Evolutionary conservation across 371 early-diverging fungal genomes (phyloP).

Genomic region (Basidiobolus heterosporus): DNA sequence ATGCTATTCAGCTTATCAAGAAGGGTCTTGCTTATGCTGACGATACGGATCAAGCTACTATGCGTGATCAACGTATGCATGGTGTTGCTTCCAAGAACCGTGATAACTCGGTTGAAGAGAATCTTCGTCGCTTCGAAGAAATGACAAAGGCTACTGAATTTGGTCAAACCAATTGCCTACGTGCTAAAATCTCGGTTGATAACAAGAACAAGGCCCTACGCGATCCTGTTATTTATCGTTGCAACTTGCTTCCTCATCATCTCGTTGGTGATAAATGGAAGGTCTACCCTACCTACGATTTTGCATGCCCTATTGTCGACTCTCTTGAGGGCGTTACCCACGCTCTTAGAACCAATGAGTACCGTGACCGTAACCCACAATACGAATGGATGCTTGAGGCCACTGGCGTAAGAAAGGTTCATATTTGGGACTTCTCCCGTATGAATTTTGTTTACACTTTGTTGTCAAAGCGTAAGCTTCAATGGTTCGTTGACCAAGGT

Average conservation of each 20-base stretch:
- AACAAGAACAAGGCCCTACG: slow-evolving; percentile 93
- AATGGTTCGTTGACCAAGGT: slow-evolving; percentile 89
- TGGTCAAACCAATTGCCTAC: slow-evolving; percentile 76
- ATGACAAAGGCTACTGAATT: slow-evolving; percentile 83
- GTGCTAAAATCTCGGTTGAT: slow-evolving; percentile 96
- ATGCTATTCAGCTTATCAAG: slow-evolving; percentile 78
- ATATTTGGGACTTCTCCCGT: slow-evolving; percentile 89
- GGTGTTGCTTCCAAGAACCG: slow-evolving; percentile 82
- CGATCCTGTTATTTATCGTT: slow-evolving; percentile 98
- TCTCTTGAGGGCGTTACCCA: slow-evolving; percentile 96
- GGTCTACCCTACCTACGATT: slow-evolving; percentile 99
- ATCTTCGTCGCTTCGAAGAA: slow-evolving; percentile 79
- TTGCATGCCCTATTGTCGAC: slow-evolving; percentile 98
- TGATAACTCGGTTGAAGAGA: slow-evolving; percentile 76
- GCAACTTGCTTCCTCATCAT: slow-evolving; percentile 90
- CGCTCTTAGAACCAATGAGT: slow-evolving; percentile 97
- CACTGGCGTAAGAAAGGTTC: slow-evolving; percentile 71
- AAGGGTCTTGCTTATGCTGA: slow-evolving; percentile 94
- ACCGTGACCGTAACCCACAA: slow-evolving; percentile 96
- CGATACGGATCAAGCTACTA: slow-evolving; percentile 80
- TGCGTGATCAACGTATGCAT: slow-evolving; percentile 84
- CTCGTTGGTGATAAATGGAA: slow-evolving; percentile 66
- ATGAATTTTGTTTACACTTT: slow-evolving; percentile 98
- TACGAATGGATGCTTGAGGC: slow-evolving; percentile 97
- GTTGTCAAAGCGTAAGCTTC: slow-evolving; percentile 97